Evolutionary conservation across 1,284 basidiomycete genomes (phyloP).

Genomic region (Stereum hirsutum): DNA sequence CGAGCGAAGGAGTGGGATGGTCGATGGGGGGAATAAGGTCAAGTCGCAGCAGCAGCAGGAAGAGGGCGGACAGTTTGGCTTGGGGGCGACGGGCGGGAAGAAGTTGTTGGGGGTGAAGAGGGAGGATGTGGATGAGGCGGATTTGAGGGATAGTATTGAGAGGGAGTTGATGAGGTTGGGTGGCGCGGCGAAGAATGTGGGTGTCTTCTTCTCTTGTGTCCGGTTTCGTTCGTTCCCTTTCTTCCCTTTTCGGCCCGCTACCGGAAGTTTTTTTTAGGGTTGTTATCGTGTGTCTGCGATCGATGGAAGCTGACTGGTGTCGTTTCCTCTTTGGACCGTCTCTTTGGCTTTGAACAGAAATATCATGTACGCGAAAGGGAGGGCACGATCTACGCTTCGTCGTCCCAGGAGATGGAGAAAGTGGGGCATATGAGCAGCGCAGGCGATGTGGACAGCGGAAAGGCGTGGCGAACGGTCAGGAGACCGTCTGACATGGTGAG

Average conservation of each 20-base stretch:
- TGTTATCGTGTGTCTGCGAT: neutral
- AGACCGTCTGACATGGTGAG: constrained; percentile 92
- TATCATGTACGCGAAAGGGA: constrained; percentile 66
- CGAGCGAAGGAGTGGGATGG: too few species aligned
- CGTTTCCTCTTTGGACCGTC: constrained; percentile 4
- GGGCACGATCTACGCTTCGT: constrained; percentile 74
- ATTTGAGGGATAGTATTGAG: constrained; percentile 57
- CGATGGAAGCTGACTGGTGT: neutral
- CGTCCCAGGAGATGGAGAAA: constrained; percentile 56
- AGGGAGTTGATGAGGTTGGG: constrained; percentile 55
- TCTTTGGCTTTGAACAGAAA: constrained; percentile 18
- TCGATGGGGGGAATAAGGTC: constrained; percentile 20
- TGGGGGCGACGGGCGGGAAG: constrained; percentile 15
- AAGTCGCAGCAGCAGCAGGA: too few species aligned
- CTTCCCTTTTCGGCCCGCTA: too few species aligned
- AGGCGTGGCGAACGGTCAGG: constrained; percentile 83
- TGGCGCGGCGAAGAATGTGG: constrained; percentile 38
- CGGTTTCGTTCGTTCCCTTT: too few species aligned
- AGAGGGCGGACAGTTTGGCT: neutral
- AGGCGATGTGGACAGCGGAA: constrained; percentile 75
- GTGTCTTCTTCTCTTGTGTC: constrained; percentile 18
- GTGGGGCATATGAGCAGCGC: constrained; percentile 60
- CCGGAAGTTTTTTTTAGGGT: too few species aligned
- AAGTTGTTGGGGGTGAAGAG: constrained; percentile 32
- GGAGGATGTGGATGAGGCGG: constrained; percentile 34